Conservation (phyloP, 225 moss, liverwort and hornwort species). For the Rhytidiadelphus loreus region DNA sequence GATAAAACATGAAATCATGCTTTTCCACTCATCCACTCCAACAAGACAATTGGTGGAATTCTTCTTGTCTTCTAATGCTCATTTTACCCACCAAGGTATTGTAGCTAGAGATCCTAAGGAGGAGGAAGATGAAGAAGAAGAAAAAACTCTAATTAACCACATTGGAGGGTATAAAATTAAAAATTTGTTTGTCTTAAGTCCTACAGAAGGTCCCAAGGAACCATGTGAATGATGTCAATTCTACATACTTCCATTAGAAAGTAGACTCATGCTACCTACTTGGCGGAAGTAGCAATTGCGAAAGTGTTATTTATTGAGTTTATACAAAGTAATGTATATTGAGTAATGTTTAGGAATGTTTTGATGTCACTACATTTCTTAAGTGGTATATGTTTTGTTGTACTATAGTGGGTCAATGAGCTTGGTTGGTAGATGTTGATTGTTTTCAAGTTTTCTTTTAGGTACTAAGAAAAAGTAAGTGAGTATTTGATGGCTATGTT, state of each 20-base stretch:
- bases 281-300: accelerated
- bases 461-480: not conserved
- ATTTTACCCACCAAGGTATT: too few relatives aligned
- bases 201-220: accelerated
- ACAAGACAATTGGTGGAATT: too few relatives aligned
- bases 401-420: too few relatives aligned
- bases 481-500: not conserved
- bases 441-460: not conserved
- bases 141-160: not conserved
- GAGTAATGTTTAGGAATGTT: not conserved
- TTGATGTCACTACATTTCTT: not conserved
- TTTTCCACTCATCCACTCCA: too few relatives aligned
- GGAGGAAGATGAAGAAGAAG: not conserved
- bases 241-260: not conserved
- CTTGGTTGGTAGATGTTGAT: not conserved
- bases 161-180: accelerated
- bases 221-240: accelerated
- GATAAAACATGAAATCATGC: too few relatives aligned
- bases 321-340: not conserved
- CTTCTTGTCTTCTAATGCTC: too few relatives aligned
- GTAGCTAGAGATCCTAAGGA: too few relatives aligned
- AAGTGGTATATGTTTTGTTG: not conserved
- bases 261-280: not conserved
- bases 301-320: not conserved
- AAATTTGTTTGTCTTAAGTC: not conserved